Percentiles rank a stretch among this genome's conserved stretches.
phyloP scores from a whole-genome alignment of 495 filamentous ascomycete species.

The Xylaria longipes region DNA sequence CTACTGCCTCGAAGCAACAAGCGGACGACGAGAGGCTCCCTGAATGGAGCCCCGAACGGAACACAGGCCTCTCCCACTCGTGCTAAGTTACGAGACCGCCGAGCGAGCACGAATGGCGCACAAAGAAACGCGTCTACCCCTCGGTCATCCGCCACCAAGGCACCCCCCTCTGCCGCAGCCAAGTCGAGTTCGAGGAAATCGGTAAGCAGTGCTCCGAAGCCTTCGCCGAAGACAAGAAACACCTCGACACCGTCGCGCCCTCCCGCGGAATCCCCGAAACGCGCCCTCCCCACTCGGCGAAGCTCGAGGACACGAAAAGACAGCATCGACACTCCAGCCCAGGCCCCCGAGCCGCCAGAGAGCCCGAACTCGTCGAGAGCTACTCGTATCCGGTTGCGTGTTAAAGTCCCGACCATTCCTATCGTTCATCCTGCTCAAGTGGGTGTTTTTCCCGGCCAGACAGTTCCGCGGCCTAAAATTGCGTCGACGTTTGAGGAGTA shows the following conservation, averaged over 20 bases:
- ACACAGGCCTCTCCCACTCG: slow-evolving; percentile 28
- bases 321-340: slow-evolving; percentile 29
- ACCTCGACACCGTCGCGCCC: slow-evolving; percentile 42
- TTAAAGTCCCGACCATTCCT: slow-evolving; percentile 48
- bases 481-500: slow-evolving; percentile 61
- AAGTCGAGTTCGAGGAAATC: slow-evolving; percentile 40
- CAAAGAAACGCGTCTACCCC: slow-evolving; percentile 40
- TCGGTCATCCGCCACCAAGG: slow-evolving; percentile 32
- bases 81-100: slow-evolving; percentile 26
- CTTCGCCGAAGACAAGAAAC: slow-evolving; percentile 40
- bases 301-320: slow-evolving; percentile 41
- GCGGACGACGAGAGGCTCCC: slow-evolving; percentile 53
- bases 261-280: slow-evolving; percentile 44
- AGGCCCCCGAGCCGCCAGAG: slow-evolving; percentile 35
- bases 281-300: slow-evolving; percentile 43
- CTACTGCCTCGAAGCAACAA: slow-evolving; percentile 71
- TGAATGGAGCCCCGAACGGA: slow-evolving; percentile 36
- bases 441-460: slow-evolving; percentile 41
- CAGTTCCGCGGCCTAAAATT: slow-evolving; percentile 47
- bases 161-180: slow-evolving; percentile 38
- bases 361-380: slow-evolving; percentile 41
- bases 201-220: slow-evolving; percentile 33
- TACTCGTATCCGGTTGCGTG: slow-evolving; percentile 51
- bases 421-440: slow-evolving; percentile 63
- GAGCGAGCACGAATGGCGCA: slow-evolving; percentile 37